Conservation (phyloP, 1,139 yeast genomes). For the Saccharomyces pastorianus region DNA sequence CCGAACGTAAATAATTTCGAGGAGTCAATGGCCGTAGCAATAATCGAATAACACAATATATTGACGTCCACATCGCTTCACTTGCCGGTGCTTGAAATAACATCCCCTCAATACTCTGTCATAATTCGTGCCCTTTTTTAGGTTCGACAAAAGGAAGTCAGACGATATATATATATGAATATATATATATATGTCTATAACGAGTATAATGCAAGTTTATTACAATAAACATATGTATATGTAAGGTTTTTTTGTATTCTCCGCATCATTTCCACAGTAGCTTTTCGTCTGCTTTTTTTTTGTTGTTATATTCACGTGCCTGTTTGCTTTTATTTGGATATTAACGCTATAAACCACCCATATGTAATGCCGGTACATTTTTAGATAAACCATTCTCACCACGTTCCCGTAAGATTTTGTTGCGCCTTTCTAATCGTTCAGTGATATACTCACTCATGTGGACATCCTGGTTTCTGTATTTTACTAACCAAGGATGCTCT, state of each 20-base stretch:
- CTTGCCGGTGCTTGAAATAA: background rate
- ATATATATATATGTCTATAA: background rate
- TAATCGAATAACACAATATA: background rate
- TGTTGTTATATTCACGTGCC: background rate
- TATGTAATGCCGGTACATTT: conserved; percentile 31
- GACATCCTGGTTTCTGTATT: conserved; percentile 38
- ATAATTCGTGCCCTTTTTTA: background rate
- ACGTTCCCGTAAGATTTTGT: conserved; percentile 21
- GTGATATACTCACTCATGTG: conserved; percentile 33
- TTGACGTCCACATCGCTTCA: background rate
- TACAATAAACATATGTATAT: background rate
- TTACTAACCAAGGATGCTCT: conserved; percentile 74
- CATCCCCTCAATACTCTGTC: background rate
- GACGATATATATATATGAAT: background rate
- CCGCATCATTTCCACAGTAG: background rate
- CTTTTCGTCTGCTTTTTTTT: background rate
- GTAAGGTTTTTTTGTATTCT: background rate
- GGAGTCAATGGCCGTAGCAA: background rate
- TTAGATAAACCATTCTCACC: conserved; percentile 25
- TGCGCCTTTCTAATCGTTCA: conserved; percentile 30
- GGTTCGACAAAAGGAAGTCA: background rate
- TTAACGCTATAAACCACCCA: conserved; percentile 26
- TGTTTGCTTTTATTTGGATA: background rate
- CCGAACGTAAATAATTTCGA: background rate
- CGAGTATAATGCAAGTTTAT: background rate